These are phyloP conservation scores for Saturnispora mendoncae DNA, from an alignment of 805 yeast species.

Conservation along the genomic window DNA sequence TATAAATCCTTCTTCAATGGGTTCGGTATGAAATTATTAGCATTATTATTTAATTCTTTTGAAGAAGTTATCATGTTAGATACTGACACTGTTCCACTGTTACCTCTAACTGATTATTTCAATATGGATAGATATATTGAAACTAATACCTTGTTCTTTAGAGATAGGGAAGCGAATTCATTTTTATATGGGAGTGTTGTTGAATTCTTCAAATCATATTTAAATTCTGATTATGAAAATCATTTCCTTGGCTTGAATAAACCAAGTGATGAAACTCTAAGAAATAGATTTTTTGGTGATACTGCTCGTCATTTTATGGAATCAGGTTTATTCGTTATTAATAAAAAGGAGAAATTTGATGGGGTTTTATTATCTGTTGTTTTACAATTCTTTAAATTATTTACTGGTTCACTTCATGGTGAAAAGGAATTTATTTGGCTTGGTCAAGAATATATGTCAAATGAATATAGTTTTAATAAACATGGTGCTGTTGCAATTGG, in stretches of 20 bases:
- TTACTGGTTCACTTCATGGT: conserved; percentile 55
- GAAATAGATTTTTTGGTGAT: conserved; percentile 36
- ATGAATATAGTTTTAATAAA: conserved; percentile 41
- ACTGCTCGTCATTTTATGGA: conserved; percentile 39
- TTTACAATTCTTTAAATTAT: conserved; percentile 35
- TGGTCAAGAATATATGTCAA: conserved; percentile 51
- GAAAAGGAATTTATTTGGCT: conserved; percentile 76
- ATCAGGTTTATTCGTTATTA: conserved; percentile 39
- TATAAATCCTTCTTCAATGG: conserved; percentile 22
- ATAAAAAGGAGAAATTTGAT: conserved; percentile 41
- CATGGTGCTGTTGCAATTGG: conserved; percentile 55
- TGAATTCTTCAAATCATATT: conserved; percentile 36
- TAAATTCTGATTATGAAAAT: conserved; percentile 38
- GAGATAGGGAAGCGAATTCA: conserved; percentile 37
- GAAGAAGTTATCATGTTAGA: conserved; percentile 48
- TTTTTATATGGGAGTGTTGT: conserved; percentile 33
- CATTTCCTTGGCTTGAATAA: conserved; percentile 31
- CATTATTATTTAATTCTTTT: conserved; percentile 48
- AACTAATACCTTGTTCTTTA: conserved; percentile 38
- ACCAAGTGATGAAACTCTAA: conserved; percentile 29
- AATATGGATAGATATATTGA: conserved; percentile 28
- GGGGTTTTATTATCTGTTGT: conserved; percentile 38
- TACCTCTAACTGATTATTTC: conserved; percentile 32
- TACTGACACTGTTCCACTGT: conserved; percentile 39
- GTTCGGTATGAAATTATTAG: conserved; percentile 42